Base-by-base conservation (phyloP, 176 grass and related monocot species). In the Areca catechu region DNA sequence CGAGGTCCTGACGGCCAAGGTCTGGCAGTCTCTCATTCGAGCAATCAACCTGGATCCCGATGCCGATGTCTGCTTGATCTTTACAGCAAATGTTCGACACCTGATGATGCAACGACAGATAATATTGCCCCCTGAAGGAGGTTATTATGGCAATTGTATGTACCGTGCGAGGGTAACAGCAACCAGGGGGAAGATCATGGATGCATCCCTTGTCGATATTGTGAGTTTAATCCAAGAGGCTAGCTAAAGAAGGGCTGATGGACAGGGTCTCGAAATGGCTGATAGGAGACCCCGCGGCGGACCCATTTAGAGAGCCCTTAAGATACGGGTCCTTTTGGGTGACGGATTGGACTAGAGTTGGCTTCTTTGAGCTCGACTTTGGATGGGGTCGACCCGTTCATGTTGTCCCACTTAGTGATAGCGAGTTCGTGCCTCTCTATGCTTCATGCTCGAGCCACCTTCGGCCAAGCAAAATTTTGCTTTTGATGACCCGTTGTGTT, bases 1-100 rank as follows among this genome's bases (percentile, higher is more conserved):
- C 56, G 63, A 61, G 19, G 55, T 61, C 34, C 4, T 61, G 16
- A 27, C 55, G 16, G 64, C 74, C 3, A 50, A 52, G 25, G 43
- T 76, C 23, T 76, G 74, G 74, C 43, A 54, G 29, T 61, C 34
- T 37, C 34, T 37, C 1, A 12, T 37, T 37, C 61, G 61, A 15
- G 61, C 61, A 14, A 51, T 64, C 48, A 5, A 24, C 14, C 2
- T 23, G 1, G 27, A 43, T 18, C 19, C 9, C 16, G 20, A 37
- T 5, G 61, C 21, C 47, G 19, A 24, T 5, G 61, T 50, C 47
- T 48, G 23, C 20, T 10, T 64, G 3, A 21, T 50, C 1, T 50
- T 64, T 48, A 20, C 43, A 1, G 48, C 61, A 2, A 64, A 24
- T 34, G 43, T 50, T 14, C 61, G 61, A 4, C 37, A 22, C 1